Evolutionary conservation across 2,329 filamentous ascomycete genomes (phyloP).

Genomic region (Aspergillus alliaceus): DNA sequence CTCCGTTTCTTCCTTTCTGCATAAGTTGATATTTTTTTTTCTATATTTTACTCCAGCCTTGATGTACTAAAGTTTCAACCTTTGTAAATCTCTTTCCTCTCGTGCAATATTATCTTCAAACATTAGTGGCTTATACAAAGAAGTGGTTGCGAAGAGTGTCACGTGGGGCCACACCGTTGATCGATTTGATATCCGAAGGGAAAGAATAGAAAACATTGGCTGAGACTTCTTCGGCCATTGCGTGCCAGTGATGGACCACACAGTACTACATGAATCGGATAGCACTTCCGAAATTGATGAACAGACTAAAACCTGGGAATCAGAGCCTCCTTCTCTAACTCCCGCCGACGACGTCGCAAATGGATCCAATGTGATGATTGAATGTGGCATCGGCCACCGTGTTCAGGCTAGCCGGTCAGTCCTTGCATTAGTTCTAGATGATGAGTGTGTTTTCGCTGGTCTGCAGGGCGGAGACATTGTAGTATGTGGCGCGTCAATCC

Average conservation of each 20-base stretch:
- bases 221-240: constrained; percentile 20
- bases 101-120: background rate
- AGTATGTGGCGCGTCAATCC: constrained; percentile 40
- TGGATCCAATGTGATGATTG: constrained; percentile 22
- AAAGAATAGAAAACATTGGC: constrained; percentile 15
- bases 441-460: constrained; percentile 82
- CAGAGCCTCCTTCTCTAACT: constrained; percentile 25
- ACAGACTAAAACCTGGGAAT: constrained; percentile 33
- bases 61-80: background rate
- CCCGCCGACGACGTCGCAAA: constrained; percentile 20
- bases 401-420: constrained; percentile 45
- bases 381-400: constrained; percentile 44
- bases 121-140: background rate
- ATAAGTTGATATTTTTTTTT: too few relatives aligned
- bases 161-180: constrained; percentile 1
- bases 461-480: constrained; percentile 92
- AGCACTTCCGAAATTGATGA: constrained; percentile 37
- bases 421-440: constrained; percentile 77
- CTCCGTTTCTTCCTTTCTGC: background rate
- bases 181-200: constrained; percentile 2
- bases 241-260: constrained; percentile 29
- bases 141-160: background rate
- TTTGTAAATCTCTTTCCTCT: background rate
- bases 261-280: constrained; percentile 33
- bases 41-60: background rate